Conservation (phyloP, 75 land plant genomes). For the Cupressus sempervirens region DNA sequence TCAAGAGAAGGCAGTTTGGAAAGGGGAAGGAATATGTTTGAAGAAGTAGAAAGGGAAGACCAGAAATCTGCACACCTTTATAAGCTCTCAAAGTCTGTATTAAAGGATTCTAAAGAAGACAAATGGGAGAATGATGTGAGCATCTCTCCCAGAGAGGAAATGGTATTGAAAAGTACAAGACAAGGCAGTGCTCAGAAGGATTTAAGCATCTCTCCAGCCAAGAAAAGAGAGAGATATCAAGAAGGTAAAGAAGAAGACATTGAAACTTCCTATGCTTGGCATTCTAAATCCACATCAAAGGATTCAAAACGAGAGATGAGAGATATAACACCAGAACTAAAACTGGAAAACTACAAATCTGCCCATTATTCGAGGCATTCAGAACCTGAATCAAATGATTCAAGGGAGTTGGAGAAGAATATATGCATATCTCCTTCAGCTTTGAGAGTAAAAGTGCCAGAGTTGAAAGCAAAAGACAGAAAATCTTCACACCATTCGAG, state of each 20-base stretch:
- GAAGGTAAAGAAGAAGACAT: not conserved
- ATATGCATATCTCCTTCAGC: not conserved
- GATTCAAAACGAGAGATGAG: not conserved
- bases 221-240: not conserved
- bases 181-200: not conserved
- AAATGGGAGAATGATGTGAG: not conserved
- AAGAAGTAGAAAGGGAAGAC: slow-evolving; percentile 1
- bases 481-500: not conserved
- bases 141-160: not conserved
- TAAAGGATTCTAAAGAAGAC: not conserved
- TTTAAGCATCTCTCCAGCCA: not conserved
- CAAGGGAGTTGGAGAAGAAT: not conserved
- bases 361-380: not conserved
- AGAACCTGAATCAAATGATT: not conserved
- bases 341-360: not conserved
- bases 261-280: not conserved
- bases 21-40: not conserved
- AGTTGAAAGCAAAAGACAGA: not conserved
- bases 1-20: slow-evolving; percentile 2
- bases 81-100: slow-evolving; percentile 7
- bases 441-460: not conserved
- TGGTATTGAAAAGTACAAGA: not conserved
- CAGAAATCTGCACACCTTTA: not conserved
- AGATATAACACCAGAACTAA: not conserved
- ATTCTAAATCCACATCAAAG: not conserved